Percentiles rank a stretch among this genome's conserved stretches.
phyloP scores from a whole-genome alignment of 1,139 yeast species.

The Nakaseomyces uthaithaninus region DNA sequence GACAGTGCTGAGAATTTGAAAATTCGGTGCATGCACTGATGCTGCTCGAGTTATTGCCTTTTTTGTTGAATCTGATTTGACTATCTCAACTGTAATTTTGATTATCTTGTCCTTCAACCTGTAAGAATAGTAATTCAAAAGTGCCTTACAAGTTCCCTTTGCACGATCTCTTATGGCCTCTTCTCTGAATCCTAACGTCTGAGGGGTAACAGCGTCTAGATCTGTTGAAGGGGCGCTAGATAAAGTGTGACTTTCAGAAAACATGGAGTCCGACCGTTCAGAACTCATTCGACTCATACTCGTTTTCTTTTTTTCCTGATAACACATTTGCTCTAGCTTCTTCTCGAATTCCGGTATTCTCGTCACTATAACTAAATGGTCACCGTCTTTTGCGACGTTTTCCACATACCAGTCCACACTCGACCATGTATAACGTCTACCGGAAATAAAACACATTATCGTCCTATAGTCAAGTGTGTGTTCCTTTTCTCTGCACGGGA shows the following conservation, averaged over 20 bases:
- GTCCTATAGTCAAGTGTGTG: slow-evolving; percentile 36
- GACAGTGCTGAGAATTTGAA: slow-evolving; percentile 39
- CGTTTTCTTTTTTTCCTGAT: slow-evolving; percentile 6
- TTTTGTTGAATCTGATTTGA: slow-evolving; percentile 36
- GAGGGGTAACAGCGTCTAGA: slow-evolving; percentile 8
- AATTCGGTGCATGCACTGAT: slow-evolving; percentile 47
- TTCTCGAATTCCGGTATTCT: slow-evolving; percentile 35
- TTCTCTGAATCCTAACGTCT: slow-evolving; percentile 13
- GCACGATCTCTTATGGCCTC: slow-evolving; percentile 31
- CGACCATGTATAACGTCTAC: slow-evolving; percentile 61
- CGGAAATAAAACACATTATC: slow-evolving; percentile 53
- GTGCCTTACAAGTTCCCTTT: slow-evolving; percentile 36
- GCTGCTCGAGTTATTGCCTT: slow-evolving; percentile 45
- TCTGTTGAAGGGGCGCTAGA: slow-evolving; percentile 10
- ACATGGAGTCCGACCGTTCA: slow-evolving; percentile 11
- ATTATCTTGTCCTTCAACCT: slow-evolving; percentile 35
- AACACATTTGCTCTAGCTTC: slow-evolving; percentile 13
- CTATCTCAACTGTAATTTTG: slow-evolving; percentile 49
- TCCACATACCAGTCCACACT: slow-evolving; percentile 60
- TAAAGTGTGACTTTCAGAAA: slow-evolving; percentile 1
- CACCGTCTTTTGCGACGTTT: slow-evolving; percentile 51
- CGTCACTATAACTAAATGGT: slow-evolving; percentile 47
- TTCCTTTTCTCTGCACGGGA: slow-evolving; percentile 29
- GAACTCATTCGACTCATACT: slow-evolving; percentile 4
- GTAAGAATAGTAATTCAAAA: slow-evolving; percentile 37